Percentiles rank a stretch among this genome's conserved stretches.
Evolutionary conservation across 1,284 basidiomycete genomes (phyloP).

Genomic region (Cryptococcus sp.): DNA sequence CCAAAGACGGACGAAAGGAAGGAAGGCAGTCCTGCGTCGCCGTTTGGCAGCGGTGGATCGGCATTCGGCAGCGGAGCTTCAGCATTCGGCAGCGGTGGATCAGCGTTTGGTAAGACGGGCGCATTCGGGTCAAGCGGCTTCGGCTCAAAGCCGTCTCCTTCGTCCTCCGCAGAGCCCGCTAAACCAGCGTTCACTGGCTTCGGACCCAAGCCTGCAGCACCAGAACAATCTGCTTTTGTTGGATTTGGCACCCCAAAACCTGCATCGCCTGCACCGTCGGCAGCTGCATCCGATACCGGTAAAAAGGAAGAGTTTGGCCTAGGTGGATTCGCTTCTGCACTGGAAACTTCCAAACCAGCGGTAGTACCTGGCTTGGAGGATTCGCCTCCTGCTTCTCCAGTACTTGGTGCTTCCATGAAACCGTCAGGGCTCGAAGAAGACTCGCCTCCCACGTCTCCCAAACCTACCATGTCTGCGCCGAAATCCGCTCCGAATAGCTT

Average conservation of each 20-base stretch:
- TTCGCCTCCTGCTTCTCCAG: slow-evolving; percentile 38
- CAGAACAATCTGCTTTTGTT: slow-evolving; percentile 19
- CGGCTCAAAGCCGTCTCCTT: slow-evolving; percentile 3
- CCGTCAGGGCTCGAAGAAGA: slow-evolving; percentile 23
- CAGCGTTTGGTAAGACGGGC: slow-evolving; percentile 17
- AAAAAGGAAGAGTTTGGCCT: slow-evolving; percentile 39
- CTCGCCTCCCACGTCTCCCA: slow-evolving; percentile 27
- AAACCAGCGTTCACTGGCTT: slow-evolving; percentile 18
- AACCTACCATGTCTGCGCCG: slow-evolving; percentile 1
- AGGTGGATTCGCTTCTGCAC: slow-evolving; percentile 35
- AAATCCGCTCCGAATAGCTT: slow-evolving; percentile 9
- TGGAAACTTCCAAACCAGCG: slow-evolving; percentile 22
- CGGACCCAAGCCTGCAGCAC: slow-evolving; percentile 18
- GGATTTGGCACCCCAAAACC: slow-evolving; percentile 22
- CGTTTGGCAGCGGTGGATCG: slow-evolving; percentile 20
- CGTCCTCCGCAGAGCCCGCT: not conserved
- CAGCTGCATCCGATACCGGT: not conserved
- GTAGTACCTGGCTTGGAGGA: slow-evolving; percentile 35
- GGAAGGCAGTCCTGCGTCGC: slow-evolving; percentile 4
- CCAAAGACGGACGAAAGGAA: slow-evolving; percentile 7
- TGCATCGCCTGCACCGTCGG: slow-evolving; percentile 4
- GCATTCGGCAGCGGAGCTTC: slow-evolving; percentile 20
- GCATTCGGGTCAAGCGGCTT: slow-evolving; percentile 16
- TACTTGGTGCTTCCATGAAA: slow-evolving; percentile 6
- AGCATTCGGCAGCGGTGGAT: slow-evolving; percentile 14